Percentiles rank a stretch among this genome's conserved stretches.
phyloP scores from a whole-genome alignment of 2,329 filamentous ascomycete genomes.

The Cordyceps pruinosa region DNA sequence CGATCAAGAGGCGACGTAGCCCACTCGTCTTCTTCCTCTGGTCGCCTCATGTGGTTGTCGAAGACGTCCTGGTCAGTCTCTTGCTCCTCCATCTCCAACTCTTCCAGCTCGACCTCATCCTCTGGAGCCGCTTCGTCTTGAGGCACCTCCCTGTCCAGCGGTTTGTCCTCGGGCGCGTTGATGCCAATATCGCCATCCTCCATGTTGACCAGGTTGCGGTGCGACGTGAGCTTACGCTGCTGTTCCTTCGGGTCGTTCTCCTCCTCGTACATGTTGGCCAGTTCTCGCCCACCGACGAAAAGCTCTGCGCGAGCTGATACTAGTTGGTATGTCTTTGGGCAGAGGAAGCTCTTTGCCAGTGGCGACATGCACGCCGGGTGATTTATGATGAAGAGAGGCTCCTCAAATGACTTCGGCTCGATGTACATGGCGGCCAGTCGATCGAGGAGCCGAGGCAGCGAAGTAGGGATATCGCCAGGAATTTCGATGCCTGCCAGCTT shows the following conservation, averaged over 20 bases:
- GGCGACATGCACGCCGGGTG: slow-evolving; percentile 89
- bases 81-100: slow-evolving; percentile 18
- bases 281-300: slow-evolving; percentile 71
- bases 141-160: slow-evolving; percentile 7
- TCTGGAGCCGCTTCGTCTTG: slow-evolving; percentile 5
- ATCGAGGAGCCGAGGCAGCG: slow-evolving; percentile 68
- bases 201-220: slow-evolving; percentile 34
- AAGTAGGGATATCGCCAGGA: slow-evolving; percentile 55
- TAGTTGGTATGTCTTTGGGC: slow-evolving; percentile 59
- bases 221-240: slow-evolving; percentile 67
- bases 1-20: slow-evolving; percentile 56
- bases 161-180: slow-evolving; percentile 5
- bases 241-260: slow-evolving; percentile 91
- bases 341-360: slow-evolving; percentile 77
- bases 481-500: slow-evolving; percentile 55
- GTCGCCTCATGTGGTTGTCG: neutral
- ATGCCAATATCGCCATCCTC: slow-evolving; percentile 27
- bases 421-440: slow-evolving; percentile 68
- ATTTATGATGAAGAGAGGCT: slow-evolving; percentile 78
- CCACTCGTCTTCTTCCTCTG: slow-evolving; percentile 32
- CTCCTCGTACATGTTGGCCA: slow-evolving; percentile 97
- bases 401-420: slow-evolving; percentile 62
- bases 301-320: slow-evolving; percentile 80
- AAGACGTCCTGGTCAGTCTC: slow-evolving; percentile 28
- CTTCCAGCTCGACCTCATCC: slow-evolving; percentile 14